Percentiles rank a stretch among this genome's conserved stretches.
These are phyloP conservation scores for Psophocarpus tetragonolobus DNA, from an alignment of 306 rosid species.

Conservation along the genomic window DNA sequence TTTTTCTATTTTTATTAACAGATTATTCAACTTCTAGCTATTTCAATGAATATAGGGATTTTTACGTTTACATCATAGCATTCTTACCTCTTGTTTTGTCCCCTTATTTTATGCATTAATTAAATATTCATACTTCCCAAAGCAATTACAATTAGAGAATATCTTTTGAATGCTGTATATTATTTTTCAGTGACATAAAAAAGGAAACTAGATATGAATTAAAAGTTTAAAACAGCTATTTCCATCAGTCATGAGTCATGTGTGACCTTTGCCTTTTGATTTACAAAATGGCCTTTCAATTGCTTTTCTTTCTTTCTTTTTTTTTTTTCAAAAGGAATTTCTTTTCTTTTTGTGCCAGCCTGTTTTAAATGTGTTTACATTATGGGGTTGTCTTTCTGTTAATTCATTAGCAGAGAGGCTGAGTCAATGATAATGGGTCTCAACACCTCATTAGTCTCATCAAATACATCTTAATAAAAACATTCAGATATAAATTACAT, in stretches of 20 bases:
- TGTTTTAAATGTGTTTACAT: neutral
- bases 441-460: no score
- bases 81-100: neutral
- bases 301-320: no score
- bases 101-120: neutral
- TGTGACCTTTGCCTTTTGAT: constrained; percentile 21
- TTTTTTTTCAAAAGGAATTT: no score
- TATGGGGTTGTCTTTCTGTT: neutral
- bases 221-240: neutral
- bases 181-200: neutral
- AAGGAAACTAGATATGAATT: neutral
- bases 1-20: neutral
- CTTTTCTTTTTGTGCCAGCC: neutral
- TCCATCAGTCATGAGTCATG: neutral
- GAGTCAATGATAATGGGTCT: neutral
- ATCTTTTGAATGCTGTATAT: neutral
- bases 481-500: no score
- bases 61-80: neutral
- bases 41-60: neutral
- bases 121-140: neutral
- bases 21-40: neutral
- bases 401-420: neutral
- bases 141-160: neutral
- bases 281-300: neutral
- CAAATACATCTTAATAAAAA: no score